Percentiles rank a stretch among this genome's conserved stretches.
These are phyloP conservation scores for Mortierella hygrophila DNA, from an alignment of 192 early-diverging fungal genomes.

Conservation along the genomic window DNA sequence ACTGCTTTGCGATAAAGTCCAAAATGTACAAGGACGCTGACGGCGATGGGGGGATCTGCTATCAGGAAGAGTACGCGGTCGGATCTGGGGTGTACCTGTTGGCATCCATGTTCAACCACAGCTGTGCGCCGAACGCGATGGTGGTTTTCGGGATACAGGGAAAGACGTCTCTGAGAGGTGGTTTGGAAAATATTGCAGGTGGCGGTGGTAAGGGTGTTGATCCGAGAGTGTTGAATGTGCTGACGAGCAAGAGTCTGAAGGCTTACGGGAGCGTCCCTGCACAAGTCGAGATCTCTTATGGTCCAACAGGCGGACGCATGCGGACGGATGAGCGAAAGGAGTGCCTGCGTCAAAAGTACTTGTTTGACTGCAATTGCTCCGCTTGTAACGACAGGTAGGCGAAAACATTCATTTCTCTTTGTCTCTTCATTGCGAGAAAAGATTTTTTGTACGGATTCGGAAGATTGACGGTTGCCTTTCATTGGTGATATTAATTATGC, in stretches of 20 bases:
- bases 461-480: background rate
- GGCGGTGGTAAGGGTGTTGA: background rate
- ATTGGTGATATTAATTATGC: background rate
- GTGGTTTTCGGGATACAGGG: constrained; percentile 34
- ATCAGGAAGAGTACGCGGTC: constrained; percentile 20
- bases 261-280: constrained; percentile 20
- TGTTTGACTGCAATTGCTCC: constrained; percentile 53
- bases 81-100: constrained; percentile 40
- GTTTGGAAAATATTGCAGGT: background rate
- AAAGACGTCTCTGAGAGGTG: background rate
- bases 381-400: constrained; percentile 47
- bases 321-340: constrained; percentile 21
- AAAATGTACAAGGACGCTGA: background rate
- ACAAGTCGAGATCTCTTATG: constrained; percentile 43
- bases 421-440: background rate
- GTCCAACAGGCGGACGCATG: constrained; percentile 45
- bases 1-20: constrained; percentile 49
- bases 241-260: constrained; percentile 23
- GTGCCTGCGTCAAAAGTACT: constrained; percentile 11
- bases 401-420: no score
- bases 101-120: constrained; percentile 53
- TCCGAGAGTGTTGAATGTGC: constrained; percentile 40
- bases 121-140: constrained; percentile 49
- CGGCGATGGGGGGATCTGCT: background rate
- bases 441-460: background rate